These are phyloP conservation scores for Luffa acutangula DNA, from an alignment of 306 rosid species.

Conservation along the genomic window DNA sequence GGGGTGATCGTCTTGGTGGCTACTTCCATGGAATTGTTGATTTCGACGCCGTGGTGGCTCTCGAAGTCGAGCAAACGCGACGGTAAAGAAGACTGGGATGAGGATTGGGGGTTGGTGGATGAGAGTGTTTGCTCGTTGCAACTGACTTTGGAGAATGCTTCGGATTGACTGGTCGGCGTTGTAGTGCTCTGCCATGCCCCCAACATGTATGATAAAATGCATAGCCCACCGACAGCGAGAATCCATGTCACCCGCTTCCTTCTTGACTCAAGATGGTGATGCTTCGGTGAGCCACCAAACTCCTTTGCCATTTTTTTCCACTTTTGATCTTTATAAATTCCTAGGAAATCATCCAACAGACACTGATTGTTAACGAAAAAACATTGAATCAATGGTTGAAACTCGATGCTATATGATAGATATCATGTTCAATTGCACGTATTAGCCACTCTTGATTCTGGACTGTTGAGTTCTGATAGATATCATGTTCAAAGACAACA, in stretches of 20 bases:
- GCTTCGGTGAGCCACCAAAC: constrained; percentile 80
- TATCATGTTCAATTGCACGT: neutral
- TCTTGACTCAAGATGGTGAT: constrained; percentile 51
- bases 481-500: too few relatives aligned
- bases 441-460: neutral
- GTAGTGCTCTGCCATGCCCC: constrained; percentile 63
- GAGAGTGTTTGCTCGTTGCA: constrained; percentile 26
- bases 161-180: constrained; percentile 36
- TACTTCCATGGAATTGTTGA: constrained; percentile 25
- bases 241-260: constrained; percentile 67
- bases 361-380: neutral
- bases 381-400: neutral
- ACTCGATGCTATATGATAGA: neutral
- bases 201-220: constrained; percentile 55
- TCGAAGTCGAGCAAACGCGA: constrained; percentile 40
- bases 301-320: constrained; percentile 55
- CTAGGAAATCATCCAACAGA: neutral
- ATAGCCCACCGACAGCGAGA: constrained; percentile 64
- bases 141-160: constrained; percentile 28
- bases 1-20: constrained; percentile 34
- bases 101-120: neutral
- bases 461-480: neutral
- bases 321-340: neutral
- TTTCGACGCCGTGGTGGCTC: constrained; percentile 56
- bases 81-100: constrained; percentile 5